phyloP scores from a whole-genome alignment of 148 eudicot species.

The Bassia scoparia region DNA sequence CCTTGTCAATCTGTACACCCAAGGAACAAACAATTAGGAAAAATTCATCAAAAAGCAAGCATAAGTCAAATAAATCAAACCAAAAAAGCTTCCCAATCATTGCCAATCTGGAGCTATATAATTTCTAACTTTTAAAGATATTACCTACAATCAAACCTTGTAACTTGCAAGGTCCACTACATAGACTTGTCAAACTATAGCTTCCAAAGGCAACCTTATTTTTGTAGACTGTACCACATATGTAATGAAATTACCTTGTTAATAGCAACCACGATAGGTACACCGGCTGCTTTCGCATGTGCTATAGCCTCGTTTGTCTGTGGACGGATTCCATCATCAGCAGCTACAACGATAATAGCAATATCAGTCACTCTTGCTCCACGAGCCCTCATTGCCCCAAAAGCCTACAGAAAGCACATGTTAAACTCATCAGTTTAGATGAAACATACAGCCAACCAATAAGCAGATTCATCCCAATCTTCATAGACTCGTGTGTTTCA shows the following conservation, averaged over 20 bases:
- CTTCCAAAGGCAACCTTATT: not conserved
- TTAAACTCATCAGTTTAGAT: conserved; percentile 17
- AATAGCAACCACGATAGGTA: conserved; percentile 87
- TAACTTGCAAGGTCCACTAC: not conserved
- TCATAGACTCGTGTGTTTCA: not conserved
- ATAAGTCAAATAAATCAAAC: not conserved
- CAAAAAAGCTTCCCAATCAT: not conserved
- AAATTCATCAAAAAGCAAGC: not conserved
- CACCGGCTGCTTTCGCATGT: conserved; percentile 97
- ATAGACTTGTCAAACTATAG: not conserved
- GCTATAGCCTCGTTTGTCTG: conserved; percentile 97
- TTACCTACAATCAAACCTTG: not conserved
- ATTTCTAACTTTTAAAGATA: not conserved
- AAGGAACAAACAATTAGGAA: conserved; percentile 6
- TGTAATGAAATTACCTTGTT: conserved; percentile 62
- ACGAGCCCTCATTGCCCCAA: conserved; percentile 99
- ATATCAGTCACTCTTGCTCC: conserved; percentile 97
- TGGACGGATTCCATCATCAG: conserved; percentile 96
- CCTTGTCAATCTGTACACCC: conserved; percentile 70
- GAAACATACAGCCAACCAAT: not conserved
- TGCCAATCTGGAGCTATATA: not conserved
- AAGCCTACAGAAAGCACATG: conserved; percentile 52
- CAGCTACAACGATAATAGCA: conserved; percentile 93
- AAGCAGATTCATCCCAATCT: not conserved
- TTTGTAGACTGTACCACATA: not conserved